Evolutionary conservation across 768 basidiomycete species (phyloP), one percentile per base, ranked within the genome.

Genomic region (Agrocybe praecox): DNA sequence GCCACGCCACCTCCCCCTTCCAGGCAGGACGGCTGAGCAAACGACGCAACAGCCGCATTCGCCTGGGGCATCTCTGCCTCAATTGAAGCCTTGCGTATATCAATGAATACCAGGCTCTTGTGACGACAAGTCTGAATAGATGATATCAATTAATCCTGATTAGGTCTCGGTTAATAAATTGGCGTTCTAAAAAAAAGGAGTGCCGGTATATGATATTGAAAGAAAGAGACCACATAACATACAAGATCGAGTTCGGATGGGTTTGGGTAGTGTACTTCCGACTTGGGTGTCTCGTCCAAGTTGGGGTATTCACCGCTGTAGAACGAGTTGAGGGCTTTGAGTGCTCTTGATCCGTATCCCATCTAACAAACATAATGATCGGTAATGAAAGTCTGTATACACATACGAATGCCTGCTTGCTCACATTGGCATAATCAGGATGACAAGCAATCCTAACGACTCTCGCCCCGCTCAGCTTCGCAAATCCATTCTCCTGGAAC

Each of bases 401-500:
- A n/a, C n/a, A n/a, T n/a, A n/a, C n/a, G n/a, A n/a, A n/a, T n/a
- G n/a, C n/a, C n/a, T n/a, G n/a, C n/a, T n/a, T n/a, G 18, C 89
- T 67, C 62, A 95, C 94, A 64, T 86, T 90, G 36, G 91, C 86
- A 67, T 96, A 96, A 69, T 98, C 96, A 0, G 97, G 97, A 74
- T 97, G 95, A 26, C 92, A 94, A 26, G 97, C 96, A 50, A 99
- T 88, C 55, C 97, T 79, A 15, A 99, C 96, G 21, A 99, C 76
- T 46, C 97, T 78, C 6, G 91, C 96, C 0, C 97, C 97, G 40
- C 92, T 94, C 61, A 99, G 75, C 73, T 84, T 79, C 6, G 93
- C 96, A 72, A 99, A 99, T 69, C 91, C 89, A 62, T 83, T 89
- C 72, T 99, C 97, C 76, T 97, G 94, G 79, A 92, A 99, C 78